These are phyloP conservation scores for Fusarium verrucosum DNA, from an alignment of 2,329 filamentous ascomycete species.

Conservation along the genomic window DNA sequence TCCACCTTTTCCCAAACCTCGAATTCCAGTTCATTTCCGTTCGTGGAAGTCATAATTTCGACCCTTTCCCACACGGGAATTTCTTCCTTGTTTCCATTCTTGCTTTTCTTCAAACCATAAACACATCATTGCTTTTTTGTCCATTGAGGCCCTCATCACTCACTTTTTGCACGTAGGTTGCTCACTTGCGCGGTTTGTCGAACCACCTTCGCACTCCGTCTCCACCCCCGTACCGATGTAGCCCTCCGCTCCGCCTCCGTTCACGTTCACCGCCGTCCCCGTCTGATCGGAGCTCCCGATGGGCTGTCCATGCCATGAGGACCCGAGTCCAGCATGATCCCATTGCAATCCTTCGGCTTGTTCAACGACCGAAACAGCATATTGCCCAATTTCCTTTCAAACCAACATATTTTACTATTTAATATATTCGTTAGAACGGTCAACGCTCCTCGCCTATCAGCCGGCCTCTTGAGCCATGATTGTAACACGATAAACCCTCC, in stretches of 20 bases:
- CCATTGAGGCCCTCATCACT: not conserved
- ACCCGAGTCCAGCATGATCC: constrained; percentile 19
- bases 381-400: no score
- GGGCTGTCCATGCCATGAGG: constrained; percentile 17
- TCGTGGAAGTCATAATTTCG: constrained; percentile 16
- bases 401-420: not conserved
- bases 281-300: constrained; percentile 33
- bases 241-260: constrained; percentile 42
- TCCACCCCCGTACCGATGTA: constrained; percentile 39
- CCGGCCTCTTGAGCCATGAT: not conserved
- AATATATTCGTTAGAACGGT: not conserved
- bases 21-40: constrained; percentile 39
- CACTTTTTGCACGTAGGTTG: not conserved
- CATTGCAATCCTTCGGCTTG: not conserved
- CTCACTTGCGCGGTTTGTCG: constrained; percentile 14
- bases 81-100: not conserved
- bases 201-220: constrained; percentile 14
- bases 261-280: constrained; percentile 40
- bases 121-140: not conserved
- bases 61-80: constrained; percentile 1
- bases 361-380: not conserved
- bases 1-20: constrained; percentile 38
- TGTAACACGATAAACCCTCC: not conserved
- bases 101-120: not conserved
- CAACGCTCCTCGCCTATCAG: not conserved